Percentiles rank a stretch among this genome's conserved stretches.
Evolutionary conservation across 345 rosid genomes (phyloP).

Genomic region (Toxicodendron radicans): DNA sequence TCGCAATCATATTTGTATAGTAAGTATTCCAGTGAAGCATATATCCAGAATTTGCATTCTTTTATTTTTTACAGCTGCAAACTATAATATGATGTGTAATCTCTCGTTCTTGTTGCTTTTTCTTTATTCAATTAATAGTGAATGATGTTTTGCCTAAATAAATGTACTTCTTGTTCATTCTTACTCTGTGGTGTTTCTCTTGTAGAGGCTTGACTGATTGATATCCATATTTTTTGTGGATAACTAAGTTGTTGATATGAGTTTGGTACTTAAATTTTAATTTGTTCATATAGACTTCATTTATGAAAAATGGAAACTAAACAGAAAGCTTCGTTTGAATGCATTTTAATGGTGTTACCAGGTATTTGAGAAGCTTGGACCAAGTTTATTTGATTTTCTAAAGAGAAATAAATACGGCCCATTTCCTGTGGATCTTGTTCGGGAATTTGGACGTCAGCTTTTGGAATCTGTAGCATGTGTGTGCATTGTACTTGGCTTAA

Average conservation of each 20-base stretch:
- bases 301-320: constrained; percentile 44
- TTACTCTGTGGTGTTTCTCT: constrained; percentile 4
- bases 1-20: constrained; percentile 72
- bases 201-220: constrained; percentile 2
- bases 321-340: constrained; percentile 55
- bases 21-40: constrained; percentile 42
- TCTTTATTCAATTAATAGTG: constrained; percentile 1
- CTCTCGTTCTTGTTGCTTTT: constrained; percentile 15
- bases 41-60: constrained; percentile 7
- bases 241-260: constrained; percentile 2
- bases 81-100: constrained; percentile 1
- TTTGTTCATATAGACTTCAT: constrained; percentile 31
- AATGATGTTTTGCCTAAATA: not conserved
- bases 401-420: constrained; percentile 89
- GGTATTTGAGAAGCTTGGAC: constrained; percentile 98
- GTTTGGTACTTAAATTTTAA: constrained; percentile 15
- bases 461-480: constrained; percentile 97
- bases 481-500: constrained; percentile 52
- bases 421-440: constrained; percentile 91
- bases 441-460: constrained; percentile 91
- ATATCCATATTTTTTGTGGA: not conserved
- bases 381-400: constrained; percentile 93
- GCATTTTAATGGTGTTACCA: constrained; percentile 75
- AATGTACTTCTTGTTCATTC: not conserved
- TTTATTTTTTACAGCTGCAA: constrained; percentile 1